These are phyloP conservation scores for Ophiocordyceps camponoti-leonardi DNA, from an alignment of 2,329 filamentous ascomycete genomes.

Conservation along the genomic window DNA sequence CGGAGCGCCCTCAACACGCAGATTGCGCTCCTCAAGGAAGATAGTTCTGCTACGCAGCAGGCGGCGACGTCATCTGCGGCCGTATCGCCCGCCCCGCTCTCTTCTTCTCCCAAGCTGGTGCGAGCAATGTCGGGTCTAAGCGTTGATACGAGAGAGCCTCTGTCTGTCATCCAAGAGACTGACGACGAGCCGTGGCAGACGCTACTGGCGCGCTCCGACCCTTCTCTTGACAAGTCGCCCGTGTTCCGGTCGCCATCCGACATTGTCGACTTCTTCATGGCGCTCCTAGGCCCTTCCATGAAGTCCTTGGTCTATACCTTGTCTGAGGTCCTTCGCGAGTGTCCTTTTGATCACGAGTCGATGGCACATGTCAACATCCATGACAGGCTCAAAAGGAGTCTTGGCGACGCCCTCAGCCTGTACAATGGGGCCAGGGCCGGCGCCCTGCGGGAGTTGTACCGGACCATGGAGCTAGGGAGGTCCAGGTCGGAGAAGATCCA, in stretches of 20 bases:
- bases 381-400: constrained; percentile 61
- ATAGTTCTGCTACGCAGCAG: constrained; percentile 8
- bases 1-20: constrained; percentile 81
- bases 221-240: constrained; percentile 12
- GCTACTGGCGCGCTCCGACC: constrained; percentile 11
- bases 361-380: constrained; percentile 58
- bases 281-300: constrained; percentile 79
- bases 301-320: constrained; percentile 89
- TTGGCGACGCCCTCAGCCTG: constrained; percentile 62
- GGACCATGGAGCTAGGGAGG: constrained; percentile 54
- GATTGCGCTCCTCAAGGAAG: constrained; percentile 64
- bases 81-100: constrained; percentile 4
- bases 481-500: constrained; percentile 57
- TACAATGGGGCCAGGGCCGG: constrained; percentile 62
- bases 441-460: constrained; percentile 66
- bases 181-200: constrained; percentile 23
- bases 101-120: constrained; percentile 10
- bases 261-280: constrained; percentile 84
- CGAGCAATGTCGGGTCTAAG: constrained; percentile 14
- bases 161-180: constrained; percentile 47
- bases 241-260: constrained; percentile 50
- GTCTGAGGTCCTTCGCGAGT: constrained; percentile 71
- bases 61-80: neutral
- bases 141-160: constrained; percentile 25
- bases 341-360: constrained; percentile 59